Conservation (phyloP, 148 eudicot genomes). For the Fallopia convolvulus region DNA sequence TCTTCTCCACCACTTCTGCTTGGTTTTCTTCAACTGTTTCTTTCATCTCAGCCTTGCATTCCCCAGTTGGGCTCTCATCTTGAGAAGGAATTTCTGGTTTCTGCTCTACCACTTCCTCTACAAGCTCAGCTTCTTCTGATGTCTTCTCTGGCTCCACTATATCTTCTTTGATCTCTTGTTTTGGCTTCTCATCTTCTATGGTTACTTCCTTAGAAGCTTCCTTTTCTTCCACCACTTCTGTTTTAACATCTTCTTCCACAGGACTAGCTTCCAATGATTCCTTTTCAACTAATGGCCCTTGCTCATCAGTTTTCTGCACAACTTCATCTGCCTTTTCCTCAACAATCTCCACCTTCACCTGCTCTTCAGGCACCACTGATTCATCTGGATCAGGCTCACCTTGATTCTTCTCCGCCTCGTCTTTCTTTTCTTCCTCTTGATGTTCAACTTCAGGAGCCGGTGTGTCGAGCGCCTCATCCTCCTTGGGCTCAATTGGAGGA, state of each 20-base stretch:
- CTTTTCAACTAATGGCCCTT: conserved; percentile 19
- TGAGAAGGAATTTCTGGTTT: conserved; percentile 9
- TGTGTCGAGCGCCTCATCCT: background rate
- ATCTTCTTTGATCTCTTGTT: conserved; percentile 3
- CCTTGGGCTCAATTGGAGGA: conserved; percentile 11
- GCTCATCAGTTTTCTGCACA: conserved; percentile 12
- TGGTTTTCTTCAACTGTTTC: no score
- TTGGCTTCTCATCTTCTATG: conserved; percentile 6
- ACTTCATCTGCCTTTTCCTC: conserved; percentile 21
- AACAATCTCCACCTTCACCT: conserved; percentile 15
- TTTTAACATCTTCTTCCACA: conserved; percentile 11
- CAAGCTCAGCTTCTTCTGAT: conserved; percentile 7
- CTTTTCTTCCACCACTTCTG: conserved; percentile 16
- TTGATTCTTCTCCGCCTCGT: conserved; percentile 16
- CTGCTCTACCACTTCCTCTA: background rate
- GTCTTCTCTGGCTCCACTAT: conserved; percentile 15
- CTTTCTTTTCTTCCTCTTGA: conserved; percentile 7
- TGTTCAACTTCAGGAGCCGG: conserved; percentile 5
- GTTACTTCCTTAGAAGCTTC: conserved; percentile 12
- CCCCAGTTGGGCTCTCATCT: conserved; percentile 12
- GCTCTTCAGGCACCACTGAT: conserved; percentile 17
- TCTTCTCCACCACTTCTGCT: no score
- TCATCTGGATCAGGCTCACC: conserved; percentile 9
- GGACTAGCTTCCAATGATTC: conserved; percentile 21
- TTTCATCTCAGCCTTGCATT: background rate